Conservation (phyloP, 495 filamentous ascomycete genomes). For the Daldinia loculata region DNA sequence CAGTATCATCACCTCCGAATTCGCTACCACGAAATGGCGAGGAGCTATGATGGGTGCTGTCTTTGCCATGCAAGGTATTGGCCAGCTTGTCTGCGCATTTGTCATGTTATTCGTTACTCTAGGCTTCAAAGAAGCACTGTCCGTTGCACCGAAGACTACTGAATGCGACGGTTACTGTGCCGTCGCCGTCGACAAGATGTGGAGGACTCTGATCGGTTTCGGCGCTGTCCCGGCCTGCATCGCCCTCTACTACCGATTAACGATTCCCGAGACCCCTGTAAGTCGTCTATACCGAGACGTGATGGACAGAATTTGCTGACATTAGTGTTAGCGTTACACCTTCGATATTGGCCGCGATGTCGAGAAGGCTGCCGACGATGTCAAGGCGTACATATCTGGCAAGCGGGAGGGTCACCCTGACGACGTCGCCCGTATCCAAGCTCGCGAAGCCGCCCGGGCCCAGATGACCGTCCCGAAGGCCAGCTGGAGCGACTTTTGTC, state of each 20-base stretch:
- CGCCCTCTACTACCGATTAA: conserved; percentile 82
- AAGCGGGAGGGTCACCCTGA: conserved; percentile 68
- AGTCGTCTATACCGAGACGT: conserved; percentile 59
- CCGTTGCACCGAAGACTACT: conserved; percentile 54
- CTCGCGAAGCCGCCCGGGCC: conserved; percentile 54
- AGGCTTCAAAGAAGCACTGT: conserved; percentile 76
- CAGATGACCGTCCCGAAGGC: conserved; percentile 67
- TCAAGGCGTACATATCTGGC: conserved; percentile 69
- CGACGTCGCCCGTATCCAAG: conserved; percentile 63
- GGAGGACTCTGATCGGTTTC: conserved; percentile 79
- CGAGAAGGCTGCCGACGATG: conserved; percentile 74
- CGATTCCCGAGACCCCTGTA: conserved; percentile 81
- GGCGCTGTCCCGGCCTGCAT: conserved; percentile 80
- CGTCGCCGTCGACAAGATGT: conserved; percentile 85
- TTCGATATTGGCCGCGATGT: conserved; percentile 83
- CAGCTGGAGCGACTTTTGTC: conserved; percentile 70
- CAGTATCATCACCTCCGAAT: conserved; percentile 84
- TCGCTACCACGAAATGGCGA: conserved; percentile 44
- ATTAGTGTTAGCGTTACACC: conserved; percentile 70
- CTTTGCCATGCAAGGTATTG: conserved; percentile 85
- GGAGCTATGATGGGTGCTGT: conserved; percentile 72
- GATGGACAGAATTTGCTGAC: conserved; percentile 45
- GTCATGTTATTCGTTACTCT: conserved; percentile 74
- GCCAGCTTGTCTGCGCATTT: conserved; percentile 75
- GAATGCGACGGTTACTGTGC: conserved; percentile 71